These are phyloP conservation scores for Lentinula raphanica DNA, from an alignment of 768 basidiomycete species.

Conservation along the genomic window DNA sequence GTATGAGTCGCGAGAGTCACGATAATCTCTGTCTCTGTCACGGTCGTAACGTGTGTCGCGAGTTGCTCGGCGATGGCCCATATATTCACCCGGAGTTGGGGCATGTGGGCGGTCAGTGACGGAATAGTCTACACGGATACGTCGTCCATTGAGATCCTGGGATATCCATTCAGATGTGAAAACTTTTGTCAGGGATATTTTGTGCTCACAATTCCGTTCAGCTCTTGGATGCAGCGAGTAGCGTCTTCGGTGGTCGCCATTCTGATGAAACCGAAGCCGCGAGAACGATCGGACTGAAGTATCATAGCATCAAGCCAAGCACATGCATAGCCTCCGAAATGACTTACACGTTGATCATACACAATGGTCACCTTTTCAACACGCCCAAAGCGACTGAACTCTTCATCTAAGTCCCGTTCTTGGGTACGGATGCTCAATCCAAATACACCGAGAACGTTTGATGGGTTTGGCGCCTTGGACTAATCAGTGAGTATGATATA, in stretches of 20 bases:
- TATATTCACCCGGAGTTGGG: slow-evolving; percentile 96
- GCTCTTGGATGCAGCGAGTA: slow-evolving; percentile 75
- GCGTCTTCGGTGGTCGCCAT: slow-evolving; percentile 92
- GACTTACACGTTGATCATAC: slow-evolving; percentile 87
- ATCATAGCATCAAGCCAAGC: background rate
- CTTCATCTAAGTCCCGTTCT: slow-evolving; percentile 91
- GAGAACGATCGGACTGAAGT: slow-evolving; percentile 85
- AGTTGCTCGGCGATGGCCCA: slow-evolving; percentile 75
- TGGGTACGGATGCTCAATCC: slow-evolving; percentile 94
- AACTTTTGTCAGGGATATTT: background rate
- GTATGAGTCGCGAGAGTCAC: slow-evolving; percentile 33
- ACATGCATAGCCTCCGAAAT: slow-evolving; percentile 11
- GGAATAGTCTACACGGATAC: slow-evolving; percentile 95
- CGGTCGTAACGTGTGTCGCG: slow-evolving; percentile 35
- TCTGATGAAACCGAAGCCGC: slow-evolving; percentile 96
- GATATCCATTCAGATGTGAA: background rate
- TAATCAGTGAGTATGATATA: background rate
- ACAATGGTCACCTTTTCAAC: slow-evolving; percentile 97
- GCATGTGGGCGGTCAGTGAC: slow-evolving; percentile 92
- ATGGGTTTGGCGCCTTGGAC: slow-evolving; percentile 80
- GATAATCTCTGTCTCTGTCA: slow-evolving; percentile 40
- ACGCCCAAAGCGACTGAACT: slow-evolving; percentile 82
- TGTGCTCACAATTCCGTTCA: slow-evolving; percentile 82
- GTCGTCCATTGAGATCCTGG: slow-evolving; percentile 90
- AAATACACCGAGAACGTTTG: slow-evolving; percentile 92